Evolutionary conservation across 2,329 filamentous ascomycete species (phyloP), one percentile per base, ranked within the genome.

Genomic region (Aspergillus ruber): DNA sequence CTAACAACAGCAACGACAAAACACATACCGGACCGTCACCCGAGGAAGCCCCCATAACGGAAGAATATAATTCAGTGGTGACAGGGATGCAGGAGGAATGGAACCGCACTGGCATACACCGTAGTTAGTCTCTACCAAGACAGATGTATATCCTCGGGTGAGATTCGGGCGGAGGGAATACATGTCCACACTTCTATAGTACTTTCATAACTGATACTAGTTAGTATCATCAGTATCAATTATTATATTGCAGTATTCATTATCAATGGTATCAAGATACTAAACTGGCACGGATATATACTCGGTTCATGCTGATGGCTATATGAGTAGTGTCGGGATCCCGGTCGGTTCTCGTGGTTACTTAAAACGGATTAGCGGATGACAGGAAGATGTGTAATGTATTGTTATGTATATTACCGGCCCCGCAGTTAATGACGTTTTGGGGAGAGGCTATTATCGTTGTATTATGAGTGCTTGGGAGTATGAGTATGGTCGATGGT

Each of bases 281-380:
- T 21, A 21, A 21, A 21, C 21, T 21, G 21, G 25, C 25, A 29
- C 25, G 25, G 25, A 29, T 29, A 29, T 12, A 12, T 29, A 29
- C 25, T 29, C 25, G 25, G 25, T 10, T 29, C 25, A 29, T 29
- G 21, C 13, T 35, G n/a, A 35, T 35, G 33, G 15, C 33, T 35
- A 9, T 35, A n/a, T 6, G 33, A 17, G 13, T 35, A 35, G 20
- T 13, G 18, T 40, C 17, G 38, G 20, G 20, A 40, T 40, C 35
- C 44, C 44, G 44, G 44, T 41, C 35, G 44, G 36, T 45, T 45
- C 33, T 45, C 44, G 44, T 41, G 15, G 21, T 18, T 23, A 32
- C 33, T 18, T n/a, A 27, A 38, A 25, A 18, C 10, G 20, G 15
- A n/a, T 10, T 40, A 27, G 17, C 29, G 29, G 15, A 6, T 17